Conservation (phyloP, 2,329 filamentous ascomycete species). For the Dissoconium aciculare region DNA sequence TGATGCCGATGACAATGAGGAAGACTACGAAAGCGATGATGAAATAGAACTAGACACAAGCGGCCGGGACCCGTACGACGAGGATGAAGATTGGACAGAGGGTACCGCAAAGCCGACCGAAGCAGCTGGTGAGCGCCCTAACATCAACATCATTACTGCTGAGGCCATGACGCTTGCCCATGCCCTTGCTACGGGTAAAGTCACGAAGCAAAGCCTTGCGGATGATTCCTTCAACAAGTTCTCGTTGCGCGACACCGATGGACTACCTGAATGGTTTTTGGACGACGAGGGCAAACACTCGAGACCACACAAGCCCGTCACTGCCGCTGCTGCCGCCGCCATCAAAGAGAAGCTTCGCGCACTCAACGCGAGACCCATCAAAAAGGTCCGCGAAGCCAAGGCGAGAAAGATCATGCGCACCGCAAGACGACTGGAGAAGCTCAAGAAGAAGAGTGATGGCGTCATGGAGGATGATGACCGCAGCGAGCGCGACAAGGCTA, state of each 20-base stretch:
- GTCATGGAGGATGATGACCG: conserved; percentile 70
- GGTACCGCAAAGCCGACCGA: conserved; percentile 39
- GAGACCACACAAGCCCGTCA: conserved; percentile 74
- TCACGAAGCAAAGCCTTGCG: conserved; percentile 60
- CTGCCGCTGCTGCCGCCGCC: conserved; percentile 71
- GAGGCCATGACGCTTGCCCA: conserved; percentile 98
- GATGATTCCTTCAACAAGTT: conserved; percentile 93
- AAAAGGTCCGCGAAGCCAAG: conserved; percentile 95
- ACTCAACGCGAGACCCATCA: conserved; percentile 90
- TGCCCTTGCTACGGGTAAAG: conserved; percentile 73
- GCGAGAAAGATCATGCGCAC: conserved; percentile 95
- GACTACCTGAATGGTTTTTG: conserved; percentile 92
- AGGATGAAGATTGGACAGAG: conserved; percentile 44
- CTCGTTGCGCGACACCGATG: conserved; percentile 78
- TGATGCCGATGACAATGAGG: conserved; percentile 11
- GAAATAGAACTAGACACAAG: conserved; percentile 10
- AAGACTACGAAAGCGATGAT: conserved; percentile 5
- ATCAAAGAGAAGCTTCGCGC: conserved; percentile 92
- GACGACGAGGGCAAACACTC: conserved; percentile 82
- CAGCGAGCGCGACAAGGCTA: conserved; percentile 91
- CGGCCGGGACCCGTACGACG: conserved; percentile 21
- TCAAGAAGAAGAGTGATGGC: conserved; percentile 92
- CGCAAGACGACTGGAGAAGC: conserved; percentile 77
- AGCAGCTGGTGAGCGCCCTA: conserved; percentile 42
- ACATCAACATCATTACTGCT: conserved; percentile 98